Conservation (phyloP, 352 stramenopile species). For the Phytophthora chlamydospora region DNA sequence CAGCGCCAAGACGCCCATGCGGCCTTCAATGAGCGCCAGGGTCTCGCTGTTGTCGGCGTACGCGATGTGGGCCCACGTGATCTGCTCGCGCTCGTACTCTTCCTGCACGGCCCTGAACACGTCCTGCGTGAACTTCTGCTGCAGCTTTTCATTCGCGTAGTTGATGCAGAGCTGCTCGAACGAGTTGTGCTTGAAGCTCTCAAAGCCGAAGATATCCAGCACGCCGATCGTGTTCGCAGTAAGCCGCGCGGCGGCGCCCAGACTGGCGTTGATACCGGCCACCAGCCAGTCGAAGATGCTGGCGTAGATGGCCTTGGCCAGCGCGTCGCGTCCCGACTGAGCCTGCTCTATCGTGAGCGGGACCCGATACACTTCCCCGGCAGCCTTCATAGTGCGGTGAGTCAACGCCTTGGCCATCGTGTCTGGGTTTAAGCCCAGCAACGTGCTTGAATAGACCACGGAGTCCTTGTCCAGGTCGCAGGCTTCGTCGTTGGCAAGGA, state of each 20-base stretch:
- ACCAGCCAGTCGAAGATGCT: slow-evolving; percentile 97
- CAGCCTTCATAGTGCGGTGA: slow-evolving; percentile 72
- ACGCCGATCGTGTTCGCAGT: slow-evolving; percentile 69
- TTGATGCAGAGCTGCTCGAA: slow-evolving; percentile 96
- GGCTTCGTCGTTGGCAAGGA: slow-evolving; percentile 66
- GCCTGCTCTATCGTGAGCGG: slow-evolving; percentile 71
- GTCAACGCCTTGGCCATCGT: slow-evolving; percentile 68
- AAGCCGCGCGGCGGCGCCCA: slow-evolving; percentile 33
- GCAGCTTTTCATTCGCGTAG: slow-evolving; percentile 92
- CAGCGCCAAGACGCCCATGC: slow-evolving; percentile 78
- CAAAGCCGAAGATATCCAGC: slow-evolving; percentile 99
- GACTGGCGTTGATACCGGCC: slow-evolving; percentile 83
- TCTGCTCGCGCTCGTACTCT: slow-evolving; percentile 67
- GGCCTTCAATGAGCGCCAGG: slow-evolving; percentile 75
- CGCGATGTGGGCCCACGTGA: slow-evolving; percentile 83
- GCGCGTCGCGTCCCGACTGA: slow-evolving; percentile 87
- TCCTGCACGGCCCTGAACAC: slow-evolving; percentile 92
- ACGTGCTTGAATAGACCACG: slow-evolving; percentile 43
- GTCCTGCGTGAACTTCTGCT: slow-evolving; percentile 92
- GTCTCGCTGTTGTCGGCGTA: slow-evolving; percentile 85
- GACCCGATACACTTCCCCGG: slow-evolving; percentile 70
- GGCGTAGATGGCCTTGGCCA: slow-evolving; percentile 96
- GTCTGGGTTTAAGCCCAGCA: slow-evolving; percentile 56
- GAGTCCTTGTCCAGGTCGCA: slow-evolving; percentile 47
- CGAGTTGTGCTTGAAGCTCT: slow-evolving; percentile 97